Evolutionary conservation across 106 monocot species (phyloP).

Genomic region (Agapanthus africanus): DNA sequence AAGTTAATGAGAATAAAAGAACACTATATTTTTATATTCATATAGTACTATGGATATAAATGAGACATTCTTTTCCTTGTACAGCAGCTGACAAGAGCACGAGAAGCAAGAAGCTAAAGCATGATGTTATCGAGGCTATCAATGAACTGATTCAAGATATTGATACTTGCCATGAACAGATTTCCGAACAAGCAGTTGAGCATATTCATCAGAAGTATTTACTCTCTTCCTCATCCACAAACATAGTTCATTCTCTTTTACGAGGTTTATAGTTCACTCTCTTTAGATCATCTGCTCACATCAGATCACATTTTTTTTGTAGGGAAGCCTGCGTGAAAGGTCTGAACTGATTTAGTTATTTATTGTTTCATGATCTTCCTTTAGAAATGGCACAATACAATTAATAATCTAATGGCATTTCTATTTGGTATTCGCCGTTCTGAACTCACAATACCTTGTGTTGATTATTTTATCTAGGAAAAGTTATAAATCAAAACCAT

Average conservation of each 20-base stretch:
- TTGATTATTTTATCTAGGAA: neutral
- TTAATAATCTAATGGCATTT: neutral
- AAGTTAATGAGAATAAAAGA: too few relatives aligned
- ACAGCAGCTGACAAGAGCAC: conserved; percentile 63
- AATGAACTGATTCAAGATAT: conserved; percentile 91
- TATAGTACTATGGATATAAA: conserved; percentile 10
- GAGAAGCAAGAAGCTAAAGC: conserved; percentile 72
- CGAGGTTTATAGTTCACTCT: too few relatives aligned
- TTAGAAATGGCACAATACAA: neutral
- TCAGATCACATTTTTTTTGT: neutral
- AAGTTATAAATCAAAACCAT: too few relatives aligned
- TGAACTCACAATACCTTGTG: neutral
- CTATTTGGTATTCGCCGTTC: neutral
- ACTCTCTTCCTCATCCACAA: conserved; percentile 1
- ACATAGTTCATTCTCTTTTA: too few relatives aligned
- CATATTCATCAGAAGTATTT: conserved; percentile 96
- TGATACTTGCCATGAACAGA: conserved; percentile 82
- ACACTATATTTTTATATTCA: neutral
- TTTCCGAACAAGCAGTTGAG: conserved; percentile 97
- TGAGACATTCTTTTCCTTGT: conserved; percentile 12
- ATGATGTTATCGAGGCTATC: conserved; percentile 87
- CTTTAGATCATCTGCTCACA: neutral
- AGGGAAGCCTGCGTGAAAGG: neutral
- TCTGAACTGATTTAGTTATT: neutral
- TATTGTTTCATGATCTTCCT: neutral